Conservation (phyloP, 768 basidiomycete species). For the Arthromyces matolae region DNA sequence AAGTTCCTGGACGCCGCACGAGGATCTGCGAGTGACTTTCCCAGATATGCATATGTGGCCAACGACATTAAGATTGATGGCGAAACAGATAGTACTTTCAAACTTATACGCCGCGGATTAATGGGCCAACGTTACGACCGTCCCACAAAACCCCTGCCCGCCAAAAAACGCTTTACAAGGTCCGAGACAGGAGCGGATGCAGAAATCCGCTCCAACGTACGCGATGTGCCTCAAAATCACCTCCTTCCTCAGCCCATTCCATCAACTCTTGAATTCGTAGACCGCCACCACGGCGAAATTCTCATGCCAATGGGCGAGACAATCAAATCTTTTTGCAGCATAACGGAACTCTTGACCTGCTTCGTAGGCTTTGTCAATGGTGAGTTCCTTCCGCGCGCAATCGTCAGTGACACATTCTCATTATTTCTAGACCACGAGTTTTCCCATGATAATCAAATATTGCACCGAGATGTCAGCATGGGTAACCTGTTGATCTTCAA, state of each 20-base stretch:
- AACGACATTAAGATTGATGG: neutral
- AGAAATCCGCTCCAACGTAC: neutral
- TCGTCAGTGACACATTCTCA: too few species aligned
- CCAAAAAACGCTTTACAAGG: neutral
- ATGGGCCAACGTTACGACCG: neutral
- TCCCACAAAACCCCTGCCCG: neutral
- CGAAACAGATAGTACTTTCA: neutral
- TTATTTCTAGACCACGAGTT: neutral
- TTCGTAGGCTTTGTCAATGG: neutral
- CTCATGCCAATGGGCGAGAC: neutral
- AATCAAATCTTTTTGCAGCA: neutral
- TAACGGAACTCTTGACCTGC: neutral
- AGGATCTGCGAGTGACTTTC: neutral
- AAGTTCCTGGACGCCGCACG: neutral
- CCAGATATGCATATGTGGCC: neutral
- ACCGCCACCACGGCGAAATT: neutral
- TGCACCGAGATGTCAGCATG: conserved; percentile 1
- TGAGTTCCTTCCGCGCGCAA: neutral
- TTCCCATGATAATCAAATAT: neutral
- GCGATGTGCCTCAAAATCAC: neutral
- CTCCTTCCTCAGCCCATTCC: neutral
- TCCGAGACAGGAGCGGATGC: neutral
- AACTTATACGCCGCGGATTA: neutral
- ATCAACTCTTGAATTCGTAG: neutral
- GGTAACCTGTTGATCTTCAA: conserved; percentile 3